Evolutionary conservation across 345 rosid species (phyloP).

Genomic region (Passiflora organensis): DNA sequence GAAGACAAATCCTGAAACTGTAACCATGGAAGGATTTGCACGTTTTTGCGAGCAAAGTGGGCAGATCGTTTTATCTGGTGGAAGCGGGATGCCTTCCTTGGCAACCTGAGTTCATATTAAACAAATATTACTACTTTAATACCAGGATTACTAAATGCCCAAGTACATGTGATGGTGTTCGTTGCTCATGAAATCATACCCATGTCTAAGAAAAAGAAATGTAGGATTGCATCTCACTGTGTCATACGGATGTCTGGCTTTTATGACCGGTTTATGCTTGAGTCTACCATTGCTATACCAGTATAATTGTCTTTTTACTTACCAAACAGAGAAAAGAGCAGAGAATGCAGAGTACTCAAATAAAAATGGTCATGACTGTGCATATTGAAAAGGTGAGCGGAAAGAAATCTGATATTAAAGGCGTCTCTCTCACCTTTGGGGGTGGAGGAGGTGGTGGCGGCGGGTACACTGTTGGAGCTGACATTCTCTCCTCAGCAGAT

Average conservation of each 20-base stretch:
- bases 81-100: constrained; percentile 79
- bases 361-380: neutral
- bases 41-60: constrained; percentile 94
- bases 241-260: no score
- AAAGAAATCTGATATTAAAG: neutral
- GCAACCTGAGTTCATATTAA: constrained; percentile 49
- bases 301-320: no score
- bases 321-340: no score
- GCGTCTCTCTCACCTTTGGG: constrained; percentile 52
- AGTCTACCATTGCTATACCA: no score
- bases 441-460: constrained; percentile 98
- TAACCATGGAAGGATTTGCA: constrained; percentile 89
- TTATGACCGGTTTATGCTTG: no score
- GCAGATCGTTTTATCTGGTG: constrained; percentile 67
- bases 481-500: constrained; percentile 98
- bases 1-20: constrained; percentile 91
- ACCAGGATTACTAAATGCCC: neutral
- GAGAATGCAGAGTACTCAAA: no score
- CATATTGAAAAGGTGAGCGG: neutral
- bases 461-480: constrained; percentile 94
- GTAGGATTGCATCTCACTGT: no score
- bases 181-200: no score
- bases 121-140: neutral
- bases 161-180: neutral
- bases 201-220: no score